phyloP scores from a whole-genome alignment of 2,329 filamentous ascomycete genomes.

The Huntiella abstrusa region DNA sequence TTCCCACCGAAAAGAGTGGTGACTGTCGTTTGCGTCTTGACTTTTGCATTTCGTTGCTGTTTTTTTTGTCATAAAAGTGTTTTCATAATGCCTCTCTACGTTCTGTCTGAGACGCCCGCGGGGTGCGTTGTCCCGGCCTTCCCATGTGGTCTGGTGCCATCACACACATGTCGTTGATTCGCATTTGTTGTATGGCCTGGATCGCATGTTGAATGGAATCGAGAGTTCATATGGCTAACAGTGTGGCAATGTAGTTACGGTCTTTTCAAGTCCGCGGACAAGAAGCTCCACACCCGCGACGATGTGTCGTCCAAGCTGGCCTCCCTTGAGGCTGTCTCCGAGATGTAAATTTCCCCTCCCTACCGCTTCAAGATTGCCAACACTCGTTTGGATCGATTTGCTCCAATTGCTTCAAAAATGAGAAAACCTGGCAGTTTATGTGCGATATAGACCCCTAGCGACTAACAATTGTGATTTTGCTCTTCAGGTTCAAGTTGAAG shows the following conservation, averaged over 20 bases:
- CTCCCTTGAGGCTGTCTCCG: conserved; percentile 67
- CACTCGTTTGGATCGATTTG: neutral
- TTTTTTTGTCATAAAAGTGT: conserved; percentile 1
- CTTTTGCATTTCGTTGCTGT: conserved; percentile 2
- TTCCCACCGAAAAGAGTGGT: conserved; percentile 7
- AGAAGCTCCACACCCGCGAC: conserved; percentile 87
- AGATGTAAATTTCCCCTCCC: conserved; percentile 41
- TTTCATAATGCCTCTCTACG: conserved; percentile 44
- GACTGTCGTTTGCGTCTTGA: conserved; percentile 4
- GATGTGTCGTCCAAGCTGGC: conserved; percentile 56
- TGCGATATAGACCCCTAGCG: neutral
- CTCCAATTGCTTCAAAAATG: neutral
- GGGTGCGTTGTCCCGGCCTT: conserved; percentile 29
- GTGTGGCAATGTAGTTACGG: conserved; percentile 50
- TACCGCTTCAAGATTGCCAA: neutral
- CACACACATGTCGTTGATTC: neutral
- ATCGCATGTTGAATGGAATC: neutral
- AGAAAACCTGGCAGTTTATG: neutral
- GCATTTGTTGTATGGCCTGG: neutral
- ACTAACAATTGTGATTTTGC: conserved; percentile 8
- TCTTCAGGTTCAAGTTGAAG: conserved; percentile 69
- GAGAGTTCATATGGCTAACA: conserved; percentile 5
- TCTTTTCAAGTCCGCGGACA: conserved; percentile 95
- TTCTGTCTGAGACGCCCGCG: conserved; percentile 84
- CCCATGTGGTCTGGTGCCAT: neutral